Conservation (phyloP, 2,329 filamentous ascomycete species). For the Atkinsonella hypoxylon region DNA sequence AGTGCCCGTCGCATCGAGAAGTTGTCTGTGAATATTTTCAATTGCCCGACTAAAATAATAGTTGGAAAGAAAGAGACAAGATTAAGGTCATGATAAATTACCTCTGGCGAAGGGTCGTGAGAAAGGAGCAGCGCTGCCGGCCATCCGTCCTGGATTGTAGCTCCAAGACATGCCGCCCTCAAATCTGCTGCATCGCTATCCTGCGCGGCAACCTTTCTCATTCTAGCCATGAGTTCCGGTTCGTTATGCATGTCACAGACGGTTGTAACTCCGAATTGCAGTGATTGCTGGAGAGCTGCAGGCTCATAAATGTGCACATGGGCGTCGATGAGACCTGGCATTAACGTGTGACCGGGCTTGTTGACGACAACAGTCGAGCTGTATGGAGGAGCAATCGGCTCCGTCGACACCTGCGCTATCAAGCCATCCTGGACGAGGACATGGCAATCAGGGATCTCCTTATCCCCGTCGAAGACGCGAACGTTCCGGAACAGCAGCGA, state of each 20-base stretch:
- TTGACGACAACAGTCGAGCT: slow-evolving; percentile 19
- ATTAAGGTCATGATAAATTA: background rate
- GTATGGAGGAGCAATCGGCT: slow-evolving; percentile 7
- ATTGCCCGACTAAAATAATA: background rate
- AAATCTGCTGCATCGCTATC: slow-evolving; percentile 28
- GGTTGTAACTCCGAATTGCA: slow-evolving; percentile 39
- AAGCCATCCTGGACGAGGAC: slow-evolving; percentile 28
- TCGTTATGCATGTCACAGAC: slow-evolving; percentile 37
- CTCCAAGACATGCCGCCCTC: slow-evolving; percentile 34
- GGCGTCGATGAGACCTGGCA: slow-evolving; percentile 38
- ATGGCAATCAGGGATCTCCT: slow-evolving; percentile 26
- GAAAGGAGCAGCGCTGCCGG: slow-evolving; percentile 16
- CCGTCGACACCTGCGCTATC: slow-evolving; percentile 18
- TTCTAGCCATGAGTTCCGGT: slow-evolving; percentile 18
- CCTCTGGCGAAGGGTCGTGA: slow-evolving; percentile 6
- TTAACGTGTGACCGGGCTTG: slow-evolving; percentile 31
- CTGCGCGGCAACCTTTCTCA: slow-evolving; percentile 14
- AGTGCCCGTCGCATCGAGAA: slow-evolving; percentile 17
- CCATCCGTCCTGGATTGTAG: slow-evolving; percentile 40
- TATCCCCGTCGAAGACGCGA: slow-evolving; percentile 33
- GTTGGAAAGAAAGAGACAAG: no score
- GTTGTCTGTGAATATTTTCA: slow-evolving; percentile 6
- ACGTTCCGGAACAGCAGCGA: slow-evolving; percentile 14
- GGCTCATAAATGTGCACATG: slow-evolving; percentile 34
- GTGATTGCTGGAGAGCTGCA: slow-evolving; percentile 26